Base-by-base conservation (phyloP, 371 early-diverging fungal genomes). In the Nematocida ausubeli region DNA sequence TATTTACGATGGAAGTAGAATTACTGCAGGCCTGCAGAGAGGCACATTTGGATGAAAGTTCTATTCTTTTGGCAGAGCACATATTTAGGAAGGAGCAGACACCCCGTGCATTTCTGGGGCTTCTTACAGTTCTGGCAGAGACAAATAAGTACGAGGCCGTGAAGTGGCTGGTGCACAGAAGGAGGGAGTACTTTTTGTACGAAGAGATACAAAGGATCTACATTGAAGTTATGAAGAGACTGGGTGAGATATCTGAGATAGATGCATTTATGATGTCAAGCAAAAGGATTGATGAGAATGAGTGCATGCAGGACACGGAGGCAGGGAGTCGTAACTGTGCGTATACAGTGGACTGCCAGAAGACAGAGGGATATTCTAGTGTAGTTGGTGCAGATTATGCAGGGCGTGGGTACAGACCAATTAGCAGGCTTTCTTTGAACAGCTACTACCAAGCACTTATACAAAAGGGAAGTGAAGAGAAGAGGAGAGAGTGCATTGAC, bases 371-470 rank as follows among this genome's bases (percentile, higher is more conserved):
- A n/a, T n/a, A n/a, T n/a, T n/a, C n/a, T n/a, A n/a, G n/a, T n/a
- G n/a, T n/a, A n/a, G n/a, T n/a, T n/a, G n/a, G n/a, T n/a, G n/a
- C n/a, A n/a, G n/a, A n/a, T n/a, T n/a, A n/a, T n/a, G n/a, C n/a
- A n/a, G n/a, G n/a, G n/a, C n/a, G n/a, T n/a, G n/a, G n/a, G n/a
- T n/a, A n/a, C n/a, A n/a, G n/a, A n/a, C 73, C 73, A 0, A 65
- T 73, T 14, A 19, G 9, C 12, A 32, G 16, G 6, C 50, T 4
- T 19, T 75, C 78, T 3, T 14, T 57, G 26, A 22, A 4, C 6
- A 39, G 14, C 26, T 75, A 66, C 67, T 75, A 66, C 67, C 78
- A 75, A 37, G 64, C 28, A n/a, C 68, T 75, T 16, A 42, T 66
- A 5, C 63, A 56, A 4, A 65, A 35, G 30, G 64, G 65, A 32